Conservation (phyloP, 306 rosid genomes). For the Citrullus mucosospermus region DNA sequence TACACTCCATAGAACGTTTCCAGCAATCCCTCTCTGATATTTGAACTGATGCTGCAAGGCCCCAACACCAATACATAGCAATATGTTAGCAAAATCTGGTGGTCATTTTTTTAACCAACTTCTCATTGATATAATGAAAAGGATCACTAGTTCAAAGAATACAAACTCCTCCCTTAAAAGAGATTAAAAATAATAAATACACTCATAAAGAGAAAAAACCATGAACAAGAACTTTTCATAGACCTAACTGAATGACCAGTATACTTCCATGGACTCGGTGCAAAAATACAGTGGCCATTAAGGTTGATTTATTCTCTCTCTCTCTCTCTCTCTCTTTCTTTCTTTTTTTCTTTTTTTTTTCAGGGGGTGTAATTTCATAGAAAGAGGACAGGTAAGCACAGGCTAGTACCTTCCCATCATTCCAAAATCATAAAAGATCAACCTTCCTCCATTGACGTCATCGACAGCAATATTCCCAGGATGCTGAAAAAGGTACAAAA, state of each 20-base stretch:
- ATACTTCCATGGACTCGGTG: too few species aligned
- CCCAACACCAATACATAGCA: constrained; percentile 11
- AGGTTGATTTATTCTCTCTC: not conserved
- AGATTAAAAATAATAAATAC: too few species aligned
- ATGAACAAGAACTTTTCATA: too few species aligned
- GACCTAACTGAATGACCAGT: too few species aligned
- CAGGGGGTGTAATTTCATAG: not conserved
- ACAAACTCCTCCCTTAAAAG: too few species aligned
- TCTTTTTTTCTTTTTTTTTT: not conserved
- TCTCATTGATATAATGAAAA: too few species aligned
- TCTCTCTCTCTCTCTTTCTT: not conserved
- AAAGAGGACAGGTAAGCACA: not conserved
- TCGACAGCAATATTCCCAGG: constrained; percentile 99
- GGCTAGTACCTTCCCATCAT: constrained; percentile 92
- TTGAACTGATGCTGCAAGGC: constrained; percentile 73
- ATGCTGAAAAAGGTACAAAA: constrained; percentile 41
- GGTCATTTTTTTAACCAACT: not conserved
- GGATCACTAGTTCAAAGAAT: too few species aligned
- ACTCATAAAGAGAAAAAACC: too few species aligned
- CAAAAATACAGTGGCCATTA: not conserved
- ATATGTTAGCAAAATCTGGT: constrained; percentile 10
- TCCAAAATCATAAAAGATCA: constrained; percentile 99
- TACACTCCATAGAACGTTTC: constrained; percentile 90
- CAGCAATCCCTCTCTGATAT: constrained; percentile 90
- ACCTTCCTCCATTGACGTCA: constrained; percentile 97